Conservation (phyloP, 176 grass and related monocot species). For the Raddia guianensis region DNA sequence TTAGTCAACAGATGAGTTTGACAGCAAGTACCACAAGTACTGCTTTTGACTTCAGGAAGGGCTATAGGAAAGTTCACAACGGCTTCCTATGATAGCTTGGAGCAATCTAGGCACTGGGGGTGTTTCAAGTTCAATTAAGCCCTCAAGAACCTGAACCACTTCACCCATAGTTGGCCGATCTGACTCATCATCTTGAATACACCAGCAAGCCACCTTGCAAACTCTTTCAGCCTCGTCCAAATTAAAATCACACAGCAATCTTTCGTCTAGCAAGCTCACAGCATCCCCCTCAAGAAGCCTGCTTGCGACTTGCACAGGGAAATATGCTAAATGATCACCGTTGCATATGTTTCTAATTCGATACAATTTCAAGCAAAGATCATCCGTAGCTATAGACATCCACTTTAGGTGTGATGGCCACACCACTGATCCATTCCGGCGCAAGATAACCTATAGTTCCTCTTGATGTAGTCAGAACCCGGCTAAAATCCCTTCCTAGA, state of each 20-base stretch:
- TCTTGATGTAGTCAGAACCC: slow-evolving; percentile 12
- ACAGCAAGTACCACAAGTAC: too few species aligned
- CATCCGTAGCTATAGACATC: slow-evolving; percentile 33
- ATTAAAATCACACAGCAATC: slow-evolving; percentile 25
- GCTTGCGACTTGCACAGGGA: slow-evolving; percentile 38
- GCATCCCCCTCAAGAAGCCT: slow-evolving; percentile 47
- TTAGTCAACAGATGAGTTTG: too few species aligned
- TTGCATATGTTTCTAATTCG: not conserved
- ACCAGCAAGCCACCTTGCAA: slow-evolving; percentile 57
- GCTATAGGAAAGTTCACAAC: too few species aligned
- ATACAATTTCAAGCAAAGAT: slow-evolving; percentile 31
- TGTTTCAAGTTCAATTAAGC: slow-evolving; percentile 26
- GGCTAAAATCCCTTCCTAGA: slow-evolving; percentile 24
- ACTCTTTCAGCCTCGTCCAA: slow-evolving; percentile 34
- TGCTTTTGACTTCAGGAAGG: slow-evolving; percentile 1
- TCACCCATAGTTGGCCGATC: slow-evolving; percentile 46
- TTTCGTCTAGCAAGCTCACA: slow-evolving; percentile 37
- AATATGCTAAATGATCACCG: not conserved
- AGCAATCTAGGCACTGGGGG: slow-evolving; percentile 52
- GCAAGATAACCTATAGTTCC: slow-evolving; percentile 24
- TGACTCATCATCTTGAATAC: slow-evolving; percentile 49
- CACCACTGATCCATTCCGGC: slow-evolving; percentile 30
- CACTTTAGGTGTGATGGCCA: slow-evolving; percentile 28
- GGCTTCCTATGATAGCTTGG: slow-evolving; percentile 28
- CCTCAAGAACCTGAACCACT: slow-evolving; percentile 46